Base-by-base conservation (phyloP, 2,329 filamentous ascomycete species). In the Verticillium nonalfalfae region DNA sequence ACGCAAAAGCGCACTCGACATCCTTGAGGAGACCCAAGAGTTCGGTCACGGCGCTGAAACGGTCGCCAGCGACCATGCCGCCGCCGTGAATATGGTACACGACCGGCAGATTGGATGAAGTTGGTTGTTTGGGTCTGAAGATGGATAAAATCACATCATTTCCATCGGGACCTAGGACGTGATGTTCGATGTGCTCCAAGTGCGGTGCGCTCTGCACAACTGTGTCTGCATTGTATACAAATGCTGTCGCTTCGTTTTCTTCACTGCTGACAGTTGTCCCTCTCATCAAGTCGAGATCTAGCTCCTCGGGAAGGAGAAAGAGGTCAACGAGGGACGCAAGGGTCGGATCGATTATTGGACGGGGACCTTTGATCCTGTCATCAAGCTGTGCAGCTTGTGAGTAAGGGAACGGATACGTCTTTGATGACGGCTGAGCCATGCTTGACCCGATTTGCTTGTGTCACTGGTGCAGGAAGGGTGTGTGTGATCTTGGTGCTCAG, bases 1-100 rank as follows among this genome's bases (percentile, higher is more conserved):
- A 66, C 57, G 71, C 61, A 56, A 67, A 65, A 11, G 68, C 62
- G 45, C 66, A 66, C 52, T 60, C 63, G 9, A 63, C 59, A 21
- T 62, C 62, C 21, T 59, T 61, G 4, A 64, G 63, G 62, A 62
- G 66, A 31, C 60, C 60, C 21, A 70, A 59, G 11, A 65, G 61
- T 14, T 67, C 64, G 38, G 64, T 64, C 45, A 65, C 58, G 18
- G 65, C 63, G 15, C 64, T 63, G 61, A 69, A 69, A 55, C 67
- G 64, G 59, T 67, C 67, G 11, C 66, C 67, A 57, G 62, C 61
- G 50, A 69, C 62, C 38, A 66, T 63, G 59, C 68, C 68, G 38
- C 68, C 68, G 58, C 63, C 63, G 54, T 70, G 68, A 1, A 63
- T 59, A 59, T 65, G 67, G 56, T 66, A 67, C 40, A 70, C 64